Percentiles rank a stretch among this genome's conserved stretches.
Conservation (phyloP, 164 flowering plant genomes). For the Vitis rupestris region DNA sequence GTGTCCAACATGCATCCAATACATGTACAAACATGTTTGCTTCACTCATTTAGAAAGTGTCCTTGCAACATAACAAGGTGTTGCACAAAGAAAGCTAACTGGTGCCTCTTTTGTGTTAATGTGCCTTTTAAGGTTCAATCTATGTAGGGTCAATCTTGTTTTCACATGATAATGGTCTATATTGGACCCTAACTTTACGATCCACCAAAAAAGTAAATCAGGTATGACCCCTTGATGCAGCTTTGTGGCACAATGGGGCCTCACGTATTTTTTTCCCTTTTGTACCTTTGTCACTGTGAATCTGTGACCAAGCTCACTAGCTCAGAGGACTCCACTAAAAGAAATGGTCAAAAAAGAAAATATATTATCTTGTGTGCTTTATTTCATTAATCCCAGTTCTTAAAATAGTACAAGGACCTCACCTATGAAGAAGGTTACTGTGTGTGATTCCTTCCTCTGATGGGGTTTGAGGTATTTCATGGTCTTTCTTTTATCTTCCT, state of each 20-base stretch:
- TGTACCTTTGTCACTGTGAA: neutral
- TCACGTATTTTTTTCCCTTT: conserved; percentile 4
- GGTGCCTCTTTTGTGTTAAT: conserved; percentile 7
- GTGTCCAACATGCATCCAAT: neutral
- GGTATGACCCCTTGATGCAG: conserved; percentile 14
- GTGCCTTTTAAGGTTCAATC: conserved; percentile 13
- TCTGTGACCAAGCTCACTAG: conserved; percentile 8
- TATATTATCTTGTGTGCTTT: neutral
- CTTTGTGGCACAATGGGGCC: conserved; percentile 27
- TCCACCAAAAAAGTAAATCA: conserved; percentile 34
- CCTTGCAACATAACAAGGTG: conserved; percentile 13
- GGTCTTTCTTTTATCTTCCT: conserved; percentile 70
- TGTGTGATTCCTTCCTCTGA: conserved; percentile 83
- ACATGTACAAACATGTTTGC: neutral
- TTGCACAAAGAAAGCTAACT: conserved; percentile 5
- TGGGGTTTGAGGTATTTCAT: conserved; percentile 85
- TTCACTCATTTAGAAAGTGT: conserved; percentile 6
- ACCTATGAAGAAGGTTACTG: conserved; percentile 92
- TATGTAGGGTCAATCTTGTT: conserved; percentile 16
- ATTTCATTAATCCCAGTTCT: neutral
- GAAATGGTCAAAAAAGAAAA: conserved; percentile 2
- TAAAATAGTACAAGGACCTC: conserved; percentile 18
- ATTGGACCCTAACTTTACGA: conserved; percentile 24
- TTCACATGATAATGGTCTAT: conserved; percentile 6
- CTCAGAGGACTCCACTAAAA: conserved; percentile 11